Base-by-base conservation (phyloP, 768 basidiomycete species). In the Psilocybe subaeruginosa region DNA sequence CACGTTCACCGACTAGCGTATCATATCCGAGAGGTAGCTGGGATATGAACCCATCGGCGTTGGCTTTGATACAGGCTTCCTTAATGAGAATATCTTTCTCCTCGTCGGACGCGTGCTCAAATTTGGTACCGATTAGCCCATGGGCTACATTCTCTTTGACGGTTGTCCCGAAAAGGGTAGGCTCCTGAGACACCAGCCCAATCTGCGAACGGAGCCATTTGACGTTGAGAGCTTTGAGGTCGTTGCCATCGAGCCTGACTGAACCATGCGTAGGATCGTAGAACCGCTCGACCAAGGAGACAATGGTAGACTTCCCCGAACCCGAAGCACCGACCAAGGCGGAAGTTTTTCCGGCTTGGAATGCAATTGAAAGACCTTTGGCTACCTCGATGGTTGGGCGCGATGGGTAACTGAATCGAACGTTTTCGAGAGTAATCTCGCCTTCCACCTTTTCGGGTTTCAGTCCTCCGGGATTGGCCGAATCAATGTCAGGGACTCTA, bases 101-200 rank as follows among this genome's bases (percentile, higher is more conserved):
- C 59, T 90, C 91, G n/a, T 88, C 85, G 0, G 85, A 76, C 0
- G 81, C 78, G 62, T 90, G 69, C 68, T 93, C 91, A 68, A 76
- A 78, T 29, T 76, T 72, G 0, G 91, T 93, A 31, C 85, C 85
- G 65, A 93, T 91, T 31, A 95, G 80, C 63, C 93, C 93, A 62
- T 93, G 89, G 1, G 86, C 88, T 57, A 95, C 90, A 64, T 95
- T 95, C 43, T 82, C 84, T 66, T 78, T 82, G 73, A 95, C 91
- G 0, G 90, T 87, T 1, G 91, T 93, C 4, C 89, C 89, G 71
- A 95, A 95, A 0, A 95, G 80, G 0, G 83, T 87, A 0, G 93
- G 93, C 71, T 95, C 93, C 71, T 95, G 93, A 0, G 89, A 89
- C 1, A 95, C 93, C 0, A 95, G 82, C 50, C 92, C 93, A 54